These are phyloP conservation scores for Arxiozyma telluris DNA, from an alignment of 1,139 yeast genomes.

Conservation along the genomic window DNA sequence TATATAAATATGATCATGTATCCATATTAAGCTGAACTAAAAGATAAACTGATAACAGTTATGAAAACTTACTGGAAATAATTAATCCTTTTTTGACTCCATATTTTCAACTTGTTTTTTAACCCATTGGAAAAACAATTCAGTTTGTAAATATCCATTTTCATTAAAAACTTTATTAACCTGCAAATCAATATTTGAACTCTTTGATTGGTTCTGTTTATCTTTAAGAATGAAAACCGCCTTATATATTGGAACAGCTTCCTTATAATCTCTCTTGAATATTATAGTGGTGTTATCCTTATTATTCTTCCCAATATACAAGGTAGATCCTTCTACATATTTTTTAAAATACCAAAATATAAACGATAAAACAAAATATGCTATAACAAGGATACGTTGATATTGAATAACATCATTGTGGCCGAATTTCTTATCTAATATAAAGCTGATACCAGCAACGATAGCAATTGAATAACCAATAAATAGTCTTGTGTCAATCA, in stretches of 20 bases:
- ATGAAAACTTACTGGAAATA: too few species aligned
- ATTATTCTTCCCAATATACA: conserved; percentile 47
- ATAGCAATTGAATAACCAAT: conserved; percentile 62
- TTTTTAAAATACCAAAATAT: conserved; percentile 42
- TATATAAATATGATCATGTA: neutral
- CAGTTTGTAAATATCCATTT: conserved; percentile 25
- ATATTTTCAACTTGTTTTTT: conserved; percentile 19
- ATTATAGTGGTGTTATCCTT: conserved; percentile 10
- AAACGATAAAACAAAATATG: conserved; percentile 45
- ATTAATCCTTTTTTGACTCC: conserved; percentile 14
- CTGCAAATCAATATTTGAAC: conserved; percentile 15
- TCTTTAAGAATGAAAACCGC: conserved; percentile 11
- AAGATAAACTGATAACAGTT: neutral
- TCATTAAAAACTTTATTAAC: conserved; percentile 25
- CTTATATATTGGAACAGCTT: conserved; percentile 17
- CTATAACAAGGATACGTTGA: conserved; percentile 38
- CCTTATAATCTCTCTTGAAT: conserved; percentile 17
- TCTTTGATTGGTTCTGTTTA: conserved; percentile 7
- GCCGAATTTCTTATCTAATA: conserved; percentile 55
- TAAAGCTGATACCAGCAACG: conserved; percentile 57
- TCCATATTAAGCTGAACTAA: neutral
- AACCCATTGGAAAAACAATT: conserved; percentile 22
- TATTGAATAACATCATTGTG: conserved; percentile 34
- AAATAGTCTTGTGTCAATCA: conserved; percentile 55
- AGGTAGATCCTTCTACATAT: conserved; percentile 45